These are phyloP conservation scores for Lyophyllum decastes DNA, from an alignment of 768 basidiomycete species.

Conservation along the genomic window DNA sequence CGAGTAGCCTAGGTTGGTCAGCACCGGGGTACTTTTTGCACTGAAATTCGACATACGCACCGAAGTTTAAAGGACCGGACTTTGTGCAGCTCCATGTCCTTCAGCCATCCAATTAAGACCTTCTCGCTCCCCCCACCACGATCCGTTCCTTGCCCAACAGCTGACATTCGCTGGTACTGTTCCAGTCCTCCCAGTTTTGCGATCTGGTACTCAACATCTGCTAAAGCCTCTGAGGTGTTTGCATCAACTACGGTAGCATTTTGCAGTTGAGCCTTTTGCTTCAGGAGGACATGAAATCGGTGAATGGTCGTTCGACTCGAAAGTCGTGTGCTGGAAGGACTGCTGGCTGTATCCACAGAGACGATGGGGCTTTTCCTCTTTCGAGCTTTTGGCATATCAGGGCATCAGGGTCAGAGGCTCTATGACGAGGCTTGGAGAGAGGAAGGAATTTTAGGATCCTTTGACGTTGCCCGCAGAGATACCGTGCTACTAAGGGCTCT, in stretches of 20 bases:
- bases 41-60: slow-evolving; percentile 27
- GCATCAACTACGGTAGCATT: slow-evolving; percentile 15
- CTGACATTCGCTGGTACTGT: slow-evolving; percentile 82
- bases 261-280: slow-evolving; percentile 60
- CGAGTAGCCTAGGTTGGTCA: slow-evolving; percentile 62
- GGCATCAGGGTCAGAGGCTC: neutral
- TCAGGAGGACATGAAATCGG: slow-evolving; percentile 78
- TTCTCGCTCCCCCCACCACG: slow-evolving; percentile 90
- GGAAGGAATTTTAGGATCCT: too few species aligned
- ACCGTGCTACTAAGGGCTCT: too few species aligned
- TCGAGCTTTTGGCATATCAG: slow-evolving; percentile 36
- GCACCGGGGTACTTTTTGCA: neutral
- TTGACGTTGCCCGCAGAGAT: too few species aligned
- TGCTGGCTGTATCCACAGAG: slow-evolving; percentile 11
- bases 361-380: slow-evolving; percentile 38
- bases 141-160: slow-evolving; percentile 75
- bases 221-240: slow-evolving; percentile 36
- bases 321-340: slow-evolving; percentile 52
- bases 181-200: slow-evolving; percentile 74
- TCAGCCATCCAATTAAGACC: slow-evolving; percentile 75
- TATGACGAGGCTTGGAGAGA: too few species aligned
- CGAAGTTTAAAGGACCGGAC: slow-evolving; percentile 24
- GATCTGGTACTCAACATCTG: slow-evolving; percentile 62
- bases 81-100: slow-evolving; percentile 44
- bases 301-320: slow-evolving; percentile 77